Conservation (phyloP, 2,329 filamentous ascomycete species). For the Diaporthe vaccinii region DNA sequence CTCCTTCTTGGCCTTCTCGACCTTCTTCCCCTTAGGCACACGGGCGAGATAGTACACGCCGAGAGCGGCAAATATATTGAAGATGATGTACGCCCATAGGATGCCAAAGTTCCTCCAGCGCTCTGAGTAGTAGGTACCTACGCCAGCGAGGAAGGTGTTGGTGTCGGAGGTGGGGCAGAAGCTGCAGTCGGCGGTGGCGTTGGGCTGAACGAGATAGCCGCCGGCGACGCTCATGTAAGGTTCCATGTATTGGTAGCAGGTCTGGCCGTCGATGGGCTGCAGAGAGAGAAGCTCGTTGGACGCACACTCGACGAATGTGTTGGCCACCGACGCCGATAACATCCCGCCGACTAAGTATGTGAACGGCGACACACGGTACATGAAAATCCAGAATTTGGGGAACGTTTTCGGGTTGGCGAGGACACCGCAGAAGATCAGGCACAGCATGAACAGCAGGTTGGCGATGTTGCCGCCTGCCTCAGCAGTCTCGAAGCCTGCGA, state of each 20-base stretch:
- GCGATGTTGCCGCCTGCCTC: slow-evolving; percentile 77
- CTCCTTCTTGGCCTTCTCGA: slow-evolving; percentile 33
- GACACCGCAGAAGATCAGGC: slow-evolving; percentile 75
- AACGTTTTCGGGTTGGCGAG: slow-evolving; percentile 70
- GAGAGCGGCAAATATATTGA: slow-evolving; percentile 62
- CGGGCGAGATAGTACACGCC: slow-evolving; percentile 61
- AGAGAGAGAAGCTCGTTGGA: slow-evolving; percentile 75
- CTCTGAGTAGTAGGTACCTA: slow-evolving; percentile 59
- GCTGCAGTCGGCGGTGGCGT: slow-evolving; percentile 47
- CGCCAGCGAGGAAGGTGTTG: slow-evolving; percentile 51
- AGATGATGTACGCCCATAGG: slow-evolving; percentile 62
- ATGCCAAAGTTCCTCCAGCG: slow-evolving; percentile 68
- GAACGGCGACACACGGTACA: slow-evolving; percentile 79
- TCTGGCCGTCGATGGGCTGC: slow-evolving; percentile 65
- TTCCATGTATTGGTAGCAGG: slow-evolving; percentile 69
- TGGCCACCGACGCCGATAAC: slow-evolving; percentile 73
- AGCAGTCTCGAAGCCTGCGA: slow-evolving; percentile 74
- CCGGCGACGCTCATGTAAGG: slow-evolving; percentile 59
- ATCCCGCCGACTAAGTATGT: slow-evolving; percentile 80
- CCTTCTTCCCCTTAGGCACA: slow-evolving; percentile 52
- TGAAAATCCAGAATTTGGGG: slow-evolving; percentile 80
- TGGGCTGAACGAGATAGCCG: slow-evolving; percentile 62
- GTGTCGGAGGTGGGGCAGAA: slow-evolving; percentile 48
- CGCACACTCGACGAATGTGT: slow-evolving; percentile 71
- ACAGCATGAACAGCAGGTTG: slow-evolving; percentile 74